Base-by-base conservation (phyloP, 2,329 filamentous ascomycete species). In the Alternaria tenuissima region DNA sequence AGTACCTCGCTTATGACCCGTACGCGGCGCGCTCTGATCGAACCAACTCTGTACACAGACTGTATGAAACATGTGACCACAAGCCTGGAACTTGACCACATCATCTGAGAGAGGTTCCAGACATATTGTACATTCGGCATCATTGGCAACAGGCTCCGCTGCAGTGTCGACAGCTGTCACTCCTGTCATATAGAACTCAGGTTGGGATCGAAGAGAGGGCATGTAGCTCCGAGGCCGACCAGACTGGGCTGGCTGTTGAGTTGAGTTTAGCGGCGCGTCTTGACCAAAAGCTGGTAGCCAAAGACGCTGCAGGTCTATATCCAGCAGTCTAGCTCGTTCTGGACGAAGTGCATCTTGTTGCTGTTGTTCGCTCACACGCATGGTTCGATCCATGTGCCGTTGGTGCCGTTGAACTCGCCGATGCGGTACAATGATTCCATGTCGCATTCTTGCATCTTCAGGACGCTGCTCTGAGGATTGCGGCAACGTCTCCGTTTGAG, bases 151-250 rank as follows among this genome's bases (percentile, higher is more conserved):
- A 20, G 22, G n/a, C 20, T 47, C 43, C 3, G 46, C 22, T 16
- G 26, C 30, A 3, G 52, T 18, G n/a, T 36, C 46, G 9, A 59
- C 39, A 18, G 52, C 26, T 12, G 44, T 18, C 6, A 62, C 52
- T 16, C 39, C 55, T 7, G 26, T 55, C 59, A 59, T 55, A 34
- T 58, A 59, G 34, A 62, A 62, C 41, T 62, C 55, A 24, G 51
- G 42, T 43, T 62, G 59, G 7, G 59, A 52, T 20, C 51, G 52
- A 22, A 62, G 59, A n/a, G 46, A 20, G 12, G 51, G 36, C 43
- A 44, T 58, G 9, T 44, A 9, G 38, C 20, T 20, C 30, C 26
- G 36, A 26, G 48, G 34, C 36, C 26, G 41, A n/a, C 7, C 18
- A 39, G 20, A 24, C 52, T 53, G 38, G 28, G 7, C 38, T 12